Evolutionary conservation across 1,139 yeast genomes (phyloP), one percentile per base, ranked within the genome.

Genomic region (Saccharomyces hybrid): DNA sequence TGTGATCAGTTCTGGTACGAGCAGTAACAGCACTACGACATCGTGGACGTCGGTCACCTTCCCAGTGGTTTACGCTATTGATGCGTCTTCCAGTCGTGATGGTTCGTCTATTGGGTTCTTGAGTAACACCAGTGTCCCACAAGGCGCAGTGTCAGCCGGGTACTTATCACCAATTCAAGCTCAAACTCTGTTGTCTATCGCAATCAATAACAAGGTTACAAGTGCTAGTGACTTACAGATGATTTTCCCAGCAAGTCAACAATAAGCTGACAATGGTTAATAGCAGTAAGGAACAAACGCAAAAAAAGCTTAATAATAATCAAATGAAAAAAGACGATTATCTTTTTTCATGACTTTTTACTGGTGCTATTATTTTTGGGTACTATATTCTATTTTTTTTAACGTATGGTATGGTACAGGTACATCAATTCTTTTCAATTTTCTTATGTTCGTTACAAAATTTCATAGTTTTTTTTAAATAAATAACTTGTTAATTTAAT

Each of bases 101-200:
- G 44, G 44, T 38, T 38, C 44, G 3, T 3, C 13, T 9, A 44
- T 62, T 47, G 51, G 54, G 14, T 60, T 44, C 46, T 53, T 61
- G 14, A 52, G 57, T 20, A 44, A 55, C 6, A 54, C 54, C 6
- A 59, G 57, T 31, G 57, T 64, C 14, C 67, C 67, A 46, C 42
- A 48, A 1, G 58, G 57, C n/a, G 60, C 66, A n/a, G 58, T 67
- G 46, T 62, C 67, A 8, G 69, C 64, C 13, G 70, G 69, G 31
- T 60, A 57, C 55, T 53, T 67, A 52, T 55, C 65, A 20, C 69
- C 70, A 42, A 51, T 57, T 23, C 62, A 67, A 55, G 66, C 69
- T 6, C 68, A 66, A 53, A 54, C 65, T n/a, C 54, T 67, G 47
- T 53, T 64, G 20, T 55, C 66, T 13, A 56, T 67, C 42, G 68